Base-by-base conservation (phyloP, 768 basidiomycete genomes). In the Rubroboletus satanas region DNA sequence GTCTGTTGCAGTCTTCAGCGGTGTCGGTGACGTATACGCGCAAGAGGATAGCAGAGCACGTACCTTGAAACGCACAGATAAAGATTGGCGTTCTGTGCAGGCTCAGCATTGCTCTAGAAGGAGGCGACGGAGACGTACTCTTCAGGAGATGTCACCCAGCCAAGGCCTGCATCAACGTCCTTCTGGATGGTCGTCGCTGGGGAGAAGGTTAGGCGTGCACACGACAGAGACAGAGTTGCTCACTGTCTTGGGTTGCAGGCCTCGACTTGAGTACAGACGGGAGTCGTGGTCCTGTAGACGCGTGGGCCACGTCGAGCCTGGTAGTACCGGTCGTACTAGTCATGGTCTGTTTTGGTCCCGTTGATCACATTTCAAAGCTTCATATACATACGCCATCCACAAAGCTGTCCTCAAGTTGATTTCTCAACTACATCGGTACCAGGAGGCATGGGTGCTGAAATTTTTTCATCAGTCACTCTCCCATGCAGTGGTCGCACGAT, bases 21-120 rank as follows among this genome's bases (percentile, higher is more conserved):
- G 42, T 37, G 39, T 62, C 55, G 54, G 51, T n/a, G 28, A 36
- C 36, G 5, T 31, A 42, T 23, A 15, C 3, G 33, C 7, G 12
- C 33, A 32, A 26, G 35, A 3, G 6, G 26, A 33, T 23, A 47
- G 21, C 31, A 52, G 39, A 45, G 42, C 45, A 44, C 12, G 32
- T 68, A 85, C 86, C 78, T 61, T 79, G 70, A 35, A 87, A 73
- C 4, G 77, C 84, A 61, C 90, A 92, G 52, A 92, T 90, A 66
- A 82, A 89, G n/a, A 92, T 87, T 0, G 88, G 83, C 2, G 88
- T 90, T 58, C 90, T 91, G 54, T 23, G 46, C 45, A 49, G 32
- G 29, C 18, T 56, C 11, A 62, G 56, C 29, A 41, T 58, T 17
- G 47, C 39, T 37, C 29, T 32, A 46, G 31, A 12, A 26, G 52